Evolutionary conservation across 148 eudicot species (phyloP).

Genomic region (Rheum nobile): DNA sequence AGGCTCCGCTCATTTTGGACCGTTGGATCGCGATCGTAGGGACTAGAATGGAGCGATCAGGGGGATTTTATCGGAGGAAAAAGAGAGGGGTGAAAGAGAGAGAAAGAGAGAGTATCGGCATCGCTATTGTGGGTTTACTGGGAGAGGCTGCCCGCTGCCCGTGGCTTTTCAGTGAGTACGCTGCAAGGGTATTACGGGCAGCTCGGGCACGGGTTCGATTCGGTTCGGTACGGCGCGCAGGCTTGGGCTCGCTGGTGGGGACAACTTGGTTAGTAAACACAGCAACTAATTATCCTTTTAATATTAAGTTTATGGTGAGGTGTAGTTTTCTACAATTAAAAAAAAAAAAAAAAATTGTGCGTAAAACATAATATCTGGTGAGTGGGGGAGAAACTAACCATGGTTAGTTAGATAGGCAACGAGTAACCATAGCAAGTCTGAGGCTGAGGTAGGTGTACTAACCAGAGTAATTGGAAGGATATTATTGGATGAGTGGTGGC

Average conservation of each 20-base stretch:
- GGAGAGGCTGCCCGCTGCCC: background rate
- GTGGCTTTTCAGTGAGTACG: background rate
- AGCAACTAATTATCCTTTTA: background rate
- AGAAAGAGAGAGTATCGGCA: background rate
- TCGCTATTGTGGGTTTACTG: background rate
- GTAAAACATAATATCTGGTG: background rate
- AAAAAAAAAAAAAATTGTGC: too few relatives aligned
- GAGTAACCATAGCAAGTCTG: background rate
- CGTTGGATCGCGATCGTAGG: conserved; percentile 7
- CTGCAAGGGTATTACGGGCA: background rate
- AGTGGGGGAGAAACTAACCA: background rate
- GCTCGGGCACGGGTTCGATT: background rate
- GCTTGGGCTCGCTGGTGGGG: background rate
- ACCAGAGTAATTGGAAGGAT: background rate
- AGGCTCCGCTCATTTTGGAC: background rate
- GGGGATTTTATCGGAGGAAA: conserved; percentile 3
- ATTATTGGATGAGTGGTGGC: background rate
- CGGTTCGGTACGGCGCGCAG: background rate
- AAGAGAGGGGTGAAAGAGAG: background rate
- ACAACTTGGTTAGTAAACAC: background rate
- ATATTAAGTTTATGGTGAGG: background rate
- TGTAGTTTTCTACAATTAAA: background rate
- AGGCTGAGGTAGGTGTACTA: background rate
- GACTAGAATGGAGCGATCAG: conserved; percentile 5
- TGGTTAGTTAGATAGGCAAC: background rate